Percentiles rank a stretch among this genome's conserved stretches.
phyloP scores from a whole-genome alignment of 208 protist species.

The Herpetomonas samuelpessoai region DNA sequence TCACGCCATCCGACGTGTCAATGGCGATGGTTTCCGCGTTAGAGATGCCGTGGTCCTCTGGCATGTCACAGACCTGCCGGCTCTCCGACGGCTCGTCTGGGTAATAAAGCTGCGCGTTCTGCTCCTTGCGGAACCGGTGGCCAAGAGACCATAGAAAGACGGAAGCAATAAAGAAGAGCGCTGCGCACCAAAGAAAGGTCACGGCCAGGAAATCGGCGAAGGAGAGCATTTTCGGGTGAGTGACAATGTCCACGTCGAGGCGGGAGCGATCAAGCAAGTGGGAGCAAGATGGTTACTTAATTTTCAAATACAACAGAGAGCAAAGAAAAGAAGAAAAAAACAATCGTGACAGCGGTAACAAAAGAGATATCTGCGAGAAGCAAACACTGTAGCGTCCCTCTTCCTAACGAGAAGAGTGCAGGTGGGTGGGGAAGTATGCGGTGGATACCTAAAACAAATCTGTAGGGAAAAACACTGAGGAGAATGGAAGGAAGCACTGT shows the following conservation, averaged over 20 bases:
- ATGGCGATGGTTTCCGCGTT: conserved; percentile 69
- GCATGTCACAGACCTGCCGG: conserved; percentile 50
- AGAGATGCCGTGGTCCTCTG: conserved; percentile 38
- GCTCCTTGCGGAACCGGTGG: conserved; percentile 29
- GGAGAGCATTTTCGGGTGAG: conserved; percentile 5
- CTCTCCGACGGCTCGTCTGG: conserved; percentile 61
- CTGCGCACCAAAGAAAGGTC: conserved; percentile 12
- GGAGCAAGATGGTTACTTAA: background rate
- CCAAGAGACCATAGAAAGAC: conserved; percentile 20
- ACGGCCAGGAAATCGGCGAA: conserved; percentile 13
- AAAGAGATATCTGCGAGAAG: conserved; percentile 1
- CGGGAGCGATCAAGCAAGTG: background rate
- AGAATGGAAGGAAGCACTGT: too few relatives aligned
- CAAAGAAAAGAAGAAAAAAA: conserved; percentile 10
- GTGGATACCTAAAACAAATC: too few relatives aligned
- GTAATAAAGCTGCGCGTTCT: conserved; percentile 69
- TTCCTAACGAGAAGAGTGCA: too few relatives aligned
- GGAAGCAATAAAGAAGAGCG: conserved; percentile 13
- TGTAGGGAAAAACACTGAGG: too few relatives aligned
- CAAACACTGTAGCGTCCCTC: too few relatives aligned
- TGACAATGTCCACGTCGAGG: background rate
- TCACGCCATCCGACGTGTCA: conserved; percentile 58
- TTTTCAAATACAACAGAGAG: background rate
- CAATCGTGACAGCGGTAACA: conserved; percentile 2
- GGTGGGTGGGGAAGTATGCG: too few relatives aligned